Evolutionary conservation across 345 rosid genomes (phyloP), one percentile per base, ranked within the genome.

Genomic region (Schrenkiella parvula): DNA sequence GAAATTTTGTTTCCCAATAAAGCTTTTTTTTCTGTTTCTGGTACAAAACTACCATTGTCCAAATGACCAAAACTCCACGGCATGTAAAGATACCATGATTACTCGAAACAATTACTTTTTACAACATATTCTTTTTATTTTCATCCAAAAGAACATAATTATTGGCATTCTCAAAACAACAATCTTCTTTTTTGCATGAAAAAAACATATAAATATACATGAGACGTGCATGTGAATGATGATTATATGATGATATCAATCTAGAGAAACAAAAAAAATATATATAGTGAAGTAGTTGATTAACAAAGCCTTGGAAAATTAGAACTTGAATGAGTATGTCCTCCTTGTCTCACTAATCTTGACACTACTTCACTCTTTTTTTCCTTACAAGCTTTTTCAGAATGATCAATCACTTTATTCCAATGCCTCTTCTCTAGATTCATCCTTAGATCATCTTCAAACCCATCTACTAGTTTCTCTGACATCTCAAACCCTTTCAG

Each of bases 341-440:
- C 74, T 31, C 81, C 74, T 38, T 78, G 77, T 71, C 68, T 82
- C 15, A 68, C 86, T 81, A 84, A 57, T 55, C 66, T 82, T 34
- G 86, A 75, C 79, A 86, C 82, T 39, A 86, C 74, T 59, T 82
- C 87, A 52, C 85, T 84, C 80, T 82, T 85, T 84, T 82, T 88
- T 25, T 81, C 83, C 73, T 62, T 78, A n/a, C 87, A 84, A 15
- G 69, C 80, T 34, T 80, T 80, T 83, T 87, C 89, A 82, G 89
- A 78, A 67, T 5, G 19, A 53, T 72, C 75, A 23, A 21, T 71
- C 25, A 61, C 34, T 71, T 41, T 48, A 37, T 26, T 68, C 69
- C 74, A 62, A 42, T 60, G 48, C 18, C 21, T 75, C 42, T 7
- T 67, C 31, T 74, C 78, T 70, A 61, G 35, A 37, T 70, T 64